These are phyloP conservation scores for Chalciporus piperatus DNA, from an alignment of 768 basidiomycete species.

Conservation along the genomic window DNA sequence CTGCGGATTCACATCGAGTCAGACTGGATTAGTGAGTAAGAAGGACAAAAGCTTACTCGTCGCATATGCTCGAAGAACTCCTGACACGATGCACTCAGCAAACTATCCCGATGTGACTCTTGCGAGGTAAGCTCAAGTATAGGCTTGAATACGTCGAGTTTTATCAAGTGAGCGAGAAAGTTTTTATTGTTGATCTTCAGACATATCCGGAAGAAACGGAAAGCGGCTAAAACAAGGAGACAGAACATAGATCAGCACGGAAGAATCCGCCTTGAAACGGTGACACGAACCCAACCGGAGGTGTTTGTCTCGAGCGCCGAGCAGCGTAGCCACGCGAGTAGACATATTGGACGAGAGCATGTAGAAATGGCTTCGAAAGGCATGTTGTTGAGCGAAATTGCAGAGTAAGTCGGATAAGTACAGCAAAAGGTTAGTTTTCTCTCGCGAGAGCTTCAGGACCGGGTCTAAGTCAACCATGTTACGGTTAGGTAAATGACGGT, in stretches of 20 bases:
- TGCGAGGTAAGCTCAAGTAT: slow-evolving; percentile 80
- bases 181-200: slow-evolving; percentile 81
- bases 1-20: slow-evolving; percentile 37
- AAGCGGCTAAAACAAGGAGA: slow-evolving; percentile 57
- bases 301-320: slow-evolving; percentile 86
- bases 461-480: slow-evolving; percentile 39
- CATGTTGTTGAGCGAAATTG: slow-evolving; percentile 85
- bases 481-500: no score
- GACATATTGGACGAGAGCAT: slow-evolving; percentile 80
- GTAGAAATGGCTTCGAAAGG: slow-evolving; percentile 89
- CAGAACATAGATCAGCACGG: slow-evolving; percentile 12
- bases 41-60: slow-evolving; percentile 49
- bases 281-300: slow-evolving; percentile 75
- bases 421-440: slow-evolving; percentile 79
- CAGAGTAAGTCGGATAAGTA: slow-evolving; percentile 90
- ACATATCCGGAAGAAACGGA: slow-evolving; percentile 87
- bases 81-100: slow-evolving; percentile 91
- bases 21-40: background rate
- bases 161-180: slow-evolving; percentile 70
- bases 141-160: slow-evolving; percentile 80
- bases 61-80: slow-evolving; percentile 94
- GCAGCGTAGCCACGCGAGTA: slow-evolving; percentile 67
- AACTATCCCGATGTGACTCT: slow-evolving; percentile 85
- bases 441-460: slow-evolving; percentile 57
- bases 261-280: background rate